A percentile compares a stretch with the other conserved stretches of the same genome.
phyloP scores from a whole-genome alignment of 169 alveolate genomes.

The Plasmodium adleri region DNA sequence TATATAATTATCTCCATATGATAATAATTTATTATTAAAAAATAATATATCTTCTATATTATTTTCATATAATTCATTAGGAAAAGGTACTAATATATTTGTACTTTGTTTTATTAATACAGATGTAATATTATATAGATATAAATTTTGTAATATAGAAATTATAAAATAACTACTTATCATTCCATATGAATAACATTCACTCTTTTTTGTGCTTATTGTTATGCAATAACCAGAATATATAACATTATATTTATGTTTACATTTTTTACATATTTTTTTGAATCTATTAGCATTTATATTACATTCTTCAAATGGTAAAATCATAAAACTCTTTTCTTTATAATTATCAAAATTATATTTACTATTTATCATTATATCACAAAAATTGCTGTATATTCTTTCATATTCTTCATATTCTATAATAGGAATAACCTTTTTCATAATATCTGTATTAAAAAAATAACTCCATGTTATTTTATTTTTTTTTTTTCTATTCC shows the following conservation, averaged over 20 bases:
- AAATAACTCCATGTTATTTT: conserved; percentile 29
- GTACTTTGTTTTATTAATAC: conserved; percentile 45
- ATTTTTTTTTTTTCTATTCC: conserved; percentile 14
- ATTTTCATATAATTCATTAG: conserved; percentile 32
- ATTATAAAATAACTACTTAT: conserved; percentile 49
- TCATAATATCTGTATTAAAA: conserved; percentile 21
- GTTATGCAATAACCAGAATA: conserved; percentile 67
- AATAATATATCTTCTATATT: conserved; percentile 70
- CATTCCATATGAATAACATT: conserved; percentile 18
- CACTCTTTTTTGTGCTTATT: conserved; percentile 34
- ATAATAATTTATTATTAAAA: conserved; percentile 35
- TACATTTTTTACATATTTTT: conserved; percentile 28
- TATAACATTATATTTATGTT: conserved; percentile 46
- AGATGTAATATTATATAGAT: conserved; percentile 12
- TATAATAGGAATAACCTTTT: conserved; percentile 72
- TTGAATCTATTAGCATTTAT: conserved; percentile 12
- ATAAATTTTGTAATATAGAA: conserved; percentile 10
- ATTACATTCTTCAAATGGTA: conserved; percentile 21
- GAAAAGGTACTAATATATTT: conserved; percentile 70
- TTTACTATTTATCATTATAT: conserved; percentile 28
- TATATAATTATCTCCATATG: conserved; percentile 32
- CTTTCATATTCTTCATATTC: conserved; percentile 40
- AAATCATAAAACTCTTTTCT: conserved; percentile 8
- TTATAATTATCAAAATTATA: neutral
- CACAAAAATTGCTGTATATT: conserved; percentile 17